Evolutionary conservation across 768 basidiomycete species (phyloP).

Genomic region (Collybia nuda): DNA sequence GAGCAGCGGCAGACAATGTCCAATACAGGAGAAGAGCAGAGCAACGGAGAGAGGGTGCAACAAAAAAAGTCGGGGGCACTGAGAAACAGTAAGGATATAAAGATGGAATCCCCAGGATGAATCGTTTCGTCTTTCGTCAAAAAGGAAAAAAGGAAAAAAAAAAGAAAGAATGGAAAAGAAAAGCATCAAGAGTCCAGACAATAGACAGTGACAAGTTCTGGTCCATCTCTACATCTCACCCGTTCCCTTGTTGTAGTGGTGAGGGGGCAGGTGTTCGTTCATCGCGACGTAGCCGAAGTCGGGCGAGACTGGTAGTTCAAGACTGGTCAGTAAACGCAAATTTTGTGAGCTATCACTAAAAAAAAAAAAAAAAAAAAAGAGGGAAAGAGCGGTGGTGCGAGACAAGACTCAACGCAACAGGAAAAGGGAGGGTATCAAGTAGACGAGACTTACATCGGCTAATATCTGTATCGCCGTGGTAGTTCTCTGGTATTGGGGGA

Average conservation of each 20-base stretch:
- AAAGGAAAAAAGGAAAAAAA: constrained; percentile 10
- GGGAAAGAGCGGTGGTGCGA: constrained; percentile 7
- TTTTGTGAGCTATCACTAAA: constrained; percentile 29
- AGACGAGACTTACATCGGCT: constrained; percentile 71
- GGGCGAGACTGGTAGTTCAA: constrained; percentile 64
- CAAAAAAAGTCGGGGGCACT: background rate
- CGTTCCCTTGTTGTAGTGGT: constrained; percentile 59
- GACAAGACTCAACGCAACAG: background rate
- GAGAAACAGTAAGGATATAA: constrained; percentile 1
- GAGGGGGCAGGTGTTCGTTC: constrained; percentile 68
- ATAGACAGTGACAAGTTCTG: constrained; percentile 18
- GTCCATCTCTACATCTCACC: constrained; percentile 40
- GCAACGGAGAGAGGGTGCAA: background rate
- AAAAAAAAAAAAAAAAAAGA: constrained; percentile 11
- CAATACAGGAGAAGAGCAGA: constrained; percentile 6
- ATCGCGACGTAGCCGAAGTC: constrained; percentile 84
- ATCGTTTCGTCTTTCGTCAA: background rate
- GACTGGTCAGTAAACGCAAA: constrained; percentile 46
- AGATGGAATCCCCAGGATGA: background rate
- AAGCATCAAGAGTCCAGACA: constrained; percentile 1
- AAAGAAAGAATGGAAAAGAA: background rate
- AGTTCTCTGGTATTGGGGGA: constrained; percentile 69
- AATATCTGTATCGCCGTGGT: constrained; percentile 71
- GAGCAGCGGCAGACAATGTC: constrained; percentile 14
- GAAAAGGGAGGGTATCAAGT: background rate